Evolutionary conservation across 345 rosid species (phyloP), one percentile per base, ranked within the genome.

Genomic region (Citrus medica): DNA sequence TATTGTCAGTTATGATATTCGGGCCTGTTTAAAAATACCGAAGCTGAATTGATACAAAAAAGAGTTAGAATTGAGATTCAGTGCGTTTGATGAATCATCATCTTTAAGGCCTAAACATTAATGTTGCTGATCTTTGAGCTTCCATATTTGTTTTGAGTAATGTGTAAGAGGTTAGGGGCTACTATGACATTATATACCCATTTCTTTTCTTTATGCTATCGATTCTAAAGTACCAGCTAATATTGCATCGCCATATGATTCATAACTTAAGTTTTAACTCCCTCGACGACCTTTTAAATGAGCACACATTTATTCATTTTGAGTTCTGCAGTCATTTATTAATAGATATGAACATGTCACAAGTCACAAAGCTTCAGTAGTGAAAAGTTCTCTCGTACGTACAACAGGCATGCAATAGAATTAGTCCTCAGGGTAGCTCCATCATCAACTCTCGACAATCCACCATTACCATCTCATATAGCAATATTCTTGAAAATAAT

Each of bases 331-430:
- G 76, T 70, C 61, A 76, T 25, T 76, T 61, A 53, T 78, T 64
- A 28, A 58, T n/a, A 79, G 61, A 76, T 67, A 65, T 59, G 32
- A 12, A 75, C 61, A 14, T 60, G 33, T 32, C 33, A 4, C 33
- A 32, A 32, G 73, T 19, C 22, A n/a, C 70, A 80, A 83, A 62
- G 76, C 65, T 66, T 67, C 60, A 59, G 64, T 27, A 69, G 7
- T 65, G 67, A 46, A 53, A 61, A 66, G 71, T 58, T 64, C 58
- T 56, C 33, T 56, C 73, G 68, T 68, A 80, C 76, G 79, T 53
- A 78, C 71, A 81, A 74, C 70, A 63, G 56, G 69, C 67, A 35
- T 48, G 69, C 62, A 58, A 56, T 58, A n/a, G 66, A 71, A 73
- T 42, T 22, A 60, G 42, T 69, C 24, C n/a, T 61, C 24, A 69